A percentile compares a stretch with the other conserved stretches of the same genome.
Conservation (phyloP, 164 flowering plant genomes). For the Echeveria elegans region DNA sequence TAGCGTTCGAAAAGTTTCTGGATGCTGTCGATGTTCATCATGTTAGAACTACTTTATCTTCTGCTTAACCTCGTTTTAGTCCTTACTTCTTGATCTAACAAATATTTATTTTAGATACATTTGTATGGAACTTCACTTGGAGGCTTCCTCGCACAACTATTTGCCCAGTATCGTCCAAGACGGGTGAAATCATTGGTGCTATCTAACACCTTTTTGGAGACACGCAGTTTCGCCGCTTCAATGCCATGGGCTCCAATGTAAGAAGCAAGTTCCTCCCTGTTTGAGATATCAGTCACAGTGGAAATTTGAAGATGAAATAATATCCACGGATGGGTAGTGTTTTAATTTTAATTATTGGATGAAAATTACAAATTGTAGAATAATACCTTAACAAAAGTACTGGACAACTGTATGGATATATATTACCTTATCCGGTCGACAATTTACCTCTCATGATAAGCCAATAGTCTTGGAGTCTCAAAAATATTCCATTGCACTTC, state of each 20-base stretch:
- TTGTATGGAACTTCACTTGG: slow-evolving; percentile 98
- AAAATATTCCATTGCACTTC: too few species aligned
- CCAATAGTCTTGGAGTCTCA: too few species aligned
- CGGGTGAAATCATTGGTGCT: slow-evolving; percentile 81
- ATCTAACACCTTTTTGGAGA: slow-evolving; percentile 88
- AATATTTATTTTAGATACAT: slow-evolving; percentile 52
- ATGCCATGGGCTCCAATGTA: slow-evolving; percentile 99
- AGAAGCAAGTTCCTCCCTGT: slow-evolving; percentile 17
- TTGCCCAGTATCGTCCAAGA: slow-evolving; percentile 97
- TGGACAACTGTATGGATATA: not conserved
- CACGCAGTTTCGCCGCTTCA: slow-evolving; percentile 64
- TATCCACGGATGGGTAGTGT: not conserved
- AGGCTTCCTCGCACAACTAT: slow-evolving; percentile 94
- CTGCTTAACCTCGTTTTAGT: not conserved
- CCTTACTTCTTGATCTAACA: not conserved
- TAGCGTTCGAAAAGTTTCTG: slow-evolving; percentile 92
- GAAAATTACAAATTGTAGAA: not conserved
- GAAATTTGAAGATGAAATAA: not conserved
- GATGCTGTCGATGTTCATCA: slow-evolving; percentile 94
- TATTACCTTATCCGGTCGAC: not conserved
- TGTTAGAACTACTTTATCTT: slow-evolving; percentile 36
- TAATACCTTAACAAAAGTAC: too few species aligned
- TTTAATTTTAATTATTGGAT: not conserved
- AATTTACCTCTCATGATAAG: not conserved
- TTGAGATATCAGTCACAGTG: not conserved